Percentiles rank a stretch among this genome's conserved stretches.
phyloP scores from a whole-genome alignment of 192 early-diverging fungal genomes.

The Coemansia sp. region DNA sequence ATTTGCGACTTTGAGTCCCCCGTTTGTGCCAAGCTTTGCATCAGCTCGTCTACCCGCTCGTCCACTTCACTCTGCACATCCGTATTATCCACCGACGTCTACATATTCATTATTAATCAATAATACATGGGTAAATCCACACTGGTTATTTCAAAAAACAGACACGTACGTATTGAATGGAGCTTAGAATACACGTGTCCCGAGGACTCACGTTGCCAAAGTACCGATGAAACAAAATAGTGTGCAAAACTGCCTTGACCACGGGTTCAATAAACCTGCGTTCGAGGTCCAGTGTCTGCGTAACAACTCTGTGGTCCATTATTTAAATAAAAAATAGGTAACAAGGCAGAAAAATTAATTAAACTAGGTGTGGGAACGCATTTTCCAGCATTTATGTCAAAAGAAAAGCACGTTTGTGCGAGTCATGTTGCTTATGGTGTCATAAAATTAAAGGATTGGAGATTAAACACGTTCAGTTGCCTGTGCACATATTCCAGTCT shows the following conservation, averaged over 20 bases:
- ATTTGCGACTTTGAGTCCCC: conserved; percentile 36
- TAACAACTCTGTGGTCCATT: conserved; percentile 33
- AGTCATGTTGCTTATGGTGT: no score
- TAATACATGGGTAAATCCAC: background rate
- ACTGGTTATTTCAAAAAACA: no score
- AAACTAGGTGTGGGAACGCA: background rate
- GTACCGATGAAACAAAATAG: conserved; percentile 44
- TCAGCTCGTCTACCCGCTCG: conserved; percentile 33
- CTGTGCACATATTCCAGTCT: conserved; percentile 86
- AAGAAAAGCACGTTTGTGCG: no score
- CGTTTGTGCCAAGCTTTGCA: conserved; percentile 31
- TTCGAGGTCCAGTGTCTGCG: conserved; percentile 30
- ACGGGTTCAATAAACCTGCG: conserved; percentile 29
- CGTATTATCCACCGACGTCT: conserved; percentile 35
- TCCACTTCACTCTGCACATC: conserved; percentile 26
- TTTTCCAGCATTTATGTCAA: no score
- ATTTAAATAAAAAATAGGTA: no score
- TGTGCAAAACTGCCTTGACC: conserved; percentile 38
- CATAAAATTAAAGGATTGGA: no score
- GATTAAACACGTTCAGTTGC: conserved; percentile 47
- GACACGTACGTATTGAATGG: conserved; percentile 27
- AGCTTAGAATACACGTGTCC: conserved; percentile 16
- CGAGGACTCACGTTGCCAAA: conserved; percentile 48
- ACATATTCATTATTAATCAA: background rate
- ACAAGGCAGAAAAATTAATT: background rate